Evolutionary conservation across 768 basidiomycete species (phyloP).

Genomic region (Lactarius quietus): DNA sequence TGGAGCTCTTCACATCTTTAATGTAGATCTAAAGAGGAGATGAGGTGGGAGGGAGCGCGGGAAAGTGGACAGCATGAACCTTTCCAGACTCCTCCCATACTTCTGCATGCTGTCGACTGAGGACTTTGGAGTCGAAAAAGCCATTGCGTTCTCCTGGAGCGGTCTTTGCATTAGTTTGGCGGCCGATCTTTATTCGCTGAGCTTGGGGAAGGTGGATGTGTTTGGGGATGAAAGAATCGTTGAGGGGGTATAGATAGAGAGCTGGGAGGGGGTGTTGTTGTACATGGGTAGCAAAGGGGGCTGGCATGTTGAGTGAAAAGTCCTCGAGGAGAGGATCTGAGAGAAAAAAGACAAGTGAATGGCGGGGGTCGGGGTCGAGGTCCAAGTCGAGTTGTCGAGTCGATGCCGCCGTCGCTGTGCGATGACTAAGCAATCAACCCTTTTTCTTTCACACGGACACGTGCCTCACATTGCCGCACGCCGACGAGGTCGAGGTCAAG

Average conservation of each 20-base stretch:
- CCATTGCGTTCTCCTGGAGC: constrained; percentile 91
- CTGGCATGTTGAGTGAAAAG: constrained; percentile 15
- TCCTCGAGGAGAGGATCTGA: neutral
- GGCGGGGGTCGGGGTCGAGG: constrained; percentile 10
- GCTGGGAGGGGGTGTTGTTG: constrained; percentile 32
- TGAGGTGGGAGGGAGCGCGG: constrained; percentile 23
- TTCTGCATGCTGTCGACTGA: constrained; percentile 94
- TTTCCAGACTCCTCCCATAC: constrained; percentile 94
- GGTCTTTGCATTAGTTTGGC: constrained; percentile 95
- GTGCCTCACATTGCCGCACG: neutral
- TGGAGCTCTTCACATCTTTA: constrained; percentile 97
- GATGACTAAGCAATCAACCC: neutral
- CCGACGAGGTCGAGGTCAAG: neutral
- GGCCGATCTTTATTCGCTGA: constrained; percentile 84
- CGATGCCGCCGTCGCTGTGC: neutral
- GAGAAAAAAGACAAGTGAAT: constrained; percentile 3
- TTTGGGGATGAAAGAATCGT: constrained; percentile 92
- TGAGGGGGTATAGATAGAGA: constrained; percentile 74
- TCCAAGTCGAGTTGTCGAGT: constrained; percentile 3
- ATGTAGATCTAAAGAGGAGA: constrained; percentile 73
- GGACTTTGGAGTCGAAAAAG: constrained; percentile 94
- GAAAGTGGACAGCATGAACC: constrained; percentile 43
- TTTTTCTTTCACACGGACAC: neutral
- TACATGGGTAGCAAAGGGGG: constrained; percentile 20
- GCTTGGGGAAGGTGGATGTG: constrained; percentile 74